Base-by-base conservation (phyloP, 768 basidiomycete genomes). In the Kwoniella sp. region DNA sequence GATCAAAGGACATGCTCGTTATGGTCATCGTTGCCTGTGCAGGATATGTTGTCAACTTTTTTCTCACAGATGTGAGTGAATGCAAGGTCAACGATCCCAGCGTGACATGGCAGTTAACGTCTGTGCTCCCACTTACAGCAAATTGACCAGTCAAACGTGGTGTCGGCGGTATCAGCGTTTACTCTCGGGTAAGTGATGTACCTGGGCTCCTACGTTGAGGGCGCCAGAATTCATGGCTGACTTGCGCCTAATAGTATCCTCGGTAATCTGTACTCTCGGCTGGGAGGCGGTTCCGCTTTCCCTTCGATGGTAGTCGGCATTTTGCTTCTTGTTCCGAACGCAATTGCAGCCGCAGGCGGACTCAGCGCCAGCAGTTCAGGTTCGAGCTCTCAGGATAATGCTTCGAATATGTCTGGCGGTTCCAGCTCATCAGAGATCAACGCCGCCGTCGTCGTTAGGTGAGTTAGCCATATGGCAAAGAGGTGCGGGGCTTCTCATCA, bases 271-370 rank as follows among this genome's bases (percentile, higher is more conserved):
- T 74, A 74, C 37, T 74, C 73, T 15, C 65, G 73, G 15, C 19
- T 74, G 8, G 68, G 65, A 2, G 70, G 70, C 13, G 73, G 73
- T 25, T 74, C 73, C n/a, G 73, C 70, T 9, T 76, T 72, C 65
- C 71, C 73, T 4, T 70, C 67, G 19, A 72, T 75, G 73, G 73
- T 73, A 1, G 72, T 71, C n/a, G 74, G 74, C 47, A 72, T 76
- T 15, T 59, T 76, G 2, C 55, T 76, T 9, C 50, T 62, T 2
- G 74, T 76, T 6, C 74, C 74, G 15, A 76, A 76, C 47, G 68
- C 69, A 2, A 73, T 76, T 25, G 74, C 74, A 8, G 74, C 74
- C 2, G 74, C 74, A 15, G 74, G 73, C 55, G 63, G 72, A 51
- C 46, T 64, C 29, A 49, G 27, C 12, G 40, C 57, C 7, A 61